Evolutionary conservation across 169 alveolate species (phyloP), one percentile per base, ranked within the genome.

Genomic region (Plasmodium knowlesi): DNA sequence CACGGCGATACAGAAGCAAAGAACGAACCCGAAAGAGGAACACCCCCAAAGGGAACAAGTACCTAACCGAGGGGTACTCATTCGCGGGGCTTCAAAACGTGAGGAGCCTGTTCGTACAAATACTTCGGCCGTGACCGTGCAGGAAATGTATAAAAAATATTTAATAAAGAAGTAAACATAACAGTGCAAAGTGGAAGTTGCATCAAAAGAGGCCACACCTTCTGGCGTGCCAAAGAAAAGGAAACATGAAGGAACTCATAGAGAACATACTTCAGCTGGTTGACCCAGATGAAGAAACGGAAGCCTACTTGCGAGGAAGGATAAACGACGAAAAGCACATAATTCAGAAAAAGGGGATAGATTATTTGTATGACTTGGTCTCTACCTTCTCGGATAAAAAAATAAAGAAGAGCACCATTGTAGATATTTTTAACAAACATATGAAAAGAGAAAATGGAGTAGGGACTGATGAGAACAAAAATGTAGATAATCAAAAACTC

Each of bases 371-470:
- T 54, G 90, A 89, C 34, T 39, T 89, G 25, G 50, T 89, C 71
- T 79, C 76, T 39, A 37, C 94, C 32, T 89, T 57, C 53, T 61
- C 94, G n/a, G 94, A 89, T 78, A 28, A 89, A 79, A 80, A 89
- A 89, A 67, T 89, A 89, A 80, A 89, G 72, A 78, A 41, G 82
- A 80, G 50, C 32, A 67, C 30, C 19, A 50, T 89, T 54, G 73
- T 19, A 43, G 89, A 89, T 25, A 79, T 89, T 79, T 89, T 37
- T 89, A 89, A 89, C 22, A 89, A 89, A 89, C 70, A 89, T 61
- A 9, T 89, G 50, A 67, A 79, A 54, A 80, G 30, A 34, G 72
- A 12, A 57, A 89, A 57, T 89, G 43, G 73, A 78, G 30, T 61
- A 43, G 50, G 37, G 34, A 57, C 70, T 37, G 82, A 67, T 57